A percentile compares a stretch with the other conserved stretches of the same genome.
Conservation (phyloP, 73 alveolate genomes). For the Paramecium bursaria region DNA sequence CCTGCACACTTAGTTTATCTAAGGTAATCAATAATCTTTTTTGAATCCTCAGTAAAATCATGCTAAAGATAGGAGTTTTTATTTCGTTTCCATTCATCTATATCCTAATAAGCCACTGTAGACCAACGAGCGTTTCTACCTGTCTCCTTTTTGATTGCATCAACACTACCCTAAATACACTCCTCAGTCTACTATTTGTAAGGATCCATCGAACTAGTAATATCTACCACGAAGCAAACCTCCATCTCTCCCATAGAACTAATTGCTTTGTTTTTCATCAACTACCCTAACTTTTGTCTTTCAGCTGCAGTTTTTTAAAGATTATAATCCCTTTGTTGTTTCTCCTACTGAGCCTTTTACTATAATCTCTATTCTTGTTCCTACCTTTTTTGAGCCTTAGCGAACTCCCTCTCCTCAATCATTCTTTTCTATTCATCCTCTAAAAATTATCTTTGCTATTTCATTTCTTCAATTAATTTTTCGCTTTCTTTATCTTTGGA, state of each 20-base stretch:
- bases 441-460: too few relatives aligned
- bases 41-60: not conserved
- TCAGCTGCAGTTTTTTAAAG: too few relatives aligned
- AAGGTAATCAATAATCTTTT: not conserved
- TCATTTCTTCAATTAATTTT: too few relatives aligned
- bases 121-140: conserved; percentile 3
- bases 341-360: too few relatives aligned
- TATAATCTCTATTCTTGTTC: too few relatives aligned
- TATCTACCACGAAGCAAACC: conserved; percentile 10
- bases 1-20: not conserved
- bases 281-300: too few relatives aligned
- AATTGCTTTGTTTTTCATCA: too few relatives aligned
- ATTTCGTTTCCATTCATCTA: not conserved
- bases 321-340: too few relatives aligned
- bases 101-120: conserved; percentile 8
- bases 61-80: not conserved
- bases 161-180: not conserved
- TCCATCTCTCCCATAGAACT: conserved; percentile 13
- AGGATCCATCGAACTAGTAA: conserved; percentile 47
- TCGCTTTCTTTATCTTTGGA: too few relatives aligned
- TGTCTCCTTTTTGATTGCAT: not conserved
- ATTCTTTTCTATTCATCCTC: too few relatives aligned
- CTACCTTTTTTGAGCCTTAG: too few relatives aligned
- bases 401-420: too few relatives aligned
- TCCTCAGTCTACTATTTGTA: not conserved